phyloP scores from a whole-genome alignment of 805 yeast genomes.

The Kuraishia capsulata region DNA sequence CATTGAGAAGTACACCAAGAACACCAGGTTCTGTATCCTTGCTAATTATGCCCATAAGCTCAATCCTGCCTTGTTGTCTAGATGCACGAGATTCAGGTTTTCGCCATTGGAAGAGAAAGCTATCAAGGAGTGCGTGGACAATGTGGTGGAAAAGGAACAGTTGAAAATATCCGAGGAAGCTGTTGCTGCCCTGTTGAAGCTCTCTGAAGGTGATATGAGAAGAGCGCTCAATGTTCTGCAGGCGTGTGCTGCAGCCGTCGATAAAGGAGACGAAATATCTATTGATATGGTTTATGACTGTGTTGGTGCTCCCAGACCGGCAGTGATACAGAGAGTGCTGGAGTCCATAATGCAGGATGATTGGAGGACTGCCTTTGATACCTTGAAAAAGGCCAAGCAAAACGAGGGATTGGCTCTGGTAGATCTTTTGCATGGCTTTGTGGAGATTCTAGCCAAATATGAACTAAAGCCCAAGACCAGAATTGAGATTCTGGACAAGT shows the following conservation, averaged over 20 bases:
- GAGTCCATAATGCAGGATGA: slow-evolving; percentile 78
- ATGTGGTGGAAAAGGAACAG: slow-evolving; percentile 63
- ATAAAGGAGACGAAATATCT: slow-evolving; percentile 46
- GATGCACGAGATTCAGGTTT: slow-evolving; percentile 94
- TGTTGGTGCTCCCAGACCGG: slow-evolving; percentile 92
- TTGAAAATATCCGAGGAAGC: slow-evolving; percentile 54
- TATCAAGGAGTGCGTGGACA: slow-evolving; percentile 54
- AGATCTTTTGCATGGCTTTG: slow-evolving; percentile 72
- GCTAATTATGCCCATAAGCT: slow-evolving; percentile 95
- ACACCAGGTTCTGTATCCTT: slow-evolving; percentile 89
- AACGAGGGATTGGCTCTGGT: slow-evolving; percentile 83
- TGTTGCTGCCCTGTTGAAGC: slow-evolving; percentile 49
- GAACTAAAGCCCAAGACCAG: slow-evolving; percentile 59
- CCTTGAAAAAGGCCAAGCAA: slow-evolving; percentile 56
- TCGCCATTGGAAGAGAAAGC: slow-evolving; percentile 69
- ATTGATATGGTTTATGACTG: slow-evolving; percentile 82
- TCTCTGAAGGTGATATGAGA: slow-evolving; percentile 96
- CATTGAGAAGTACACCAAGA: slow-evolving; percentile 88
- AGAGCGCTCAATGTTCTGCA: slow-evolving; percentile 88
- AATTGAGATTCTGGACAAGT: slow-evolving; percentile 53
- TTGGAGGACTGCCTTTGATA: slow-evolving; percentile 70
- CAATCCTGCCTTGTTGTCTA: slow-evolving; percentile 87
- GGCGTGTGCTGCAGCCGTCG: slow-evolving; percentile 79
- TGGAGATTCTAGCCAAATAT: slow-evolving; percentile 58
- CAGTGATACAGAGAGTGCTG: slow-evolving; percentile 66